These are phyloP conservation scores for Thelonectria discophora DNA, from an alignment of 2,329 filamentous ascomycete genomes.

Conservation along the genomic window DNA sequence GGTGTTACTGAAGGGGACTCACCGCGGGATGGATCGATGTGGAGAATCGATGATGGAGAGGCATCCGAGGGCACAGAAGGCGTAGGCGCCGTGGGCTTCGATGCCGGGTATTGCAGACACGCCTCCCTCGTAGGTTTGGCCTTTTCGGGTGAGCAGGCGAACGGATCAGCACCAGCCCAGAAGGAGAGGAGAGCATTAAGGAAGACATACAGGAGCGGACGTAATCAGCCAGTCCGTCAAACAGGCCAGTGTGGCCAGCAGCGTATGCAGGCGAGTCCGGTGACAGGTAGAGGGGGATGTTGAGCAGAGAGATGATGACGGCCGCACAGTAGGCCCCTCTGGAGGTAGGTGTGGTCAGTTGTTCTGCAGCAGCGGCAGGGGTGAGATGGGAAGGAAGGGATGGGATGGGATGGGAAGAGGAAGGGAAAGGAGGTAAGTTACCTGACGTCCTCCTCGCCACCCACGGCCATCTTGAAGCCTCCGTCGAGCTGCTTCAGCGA, in stretches of 20 bases:
- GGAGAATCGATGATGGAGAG: constrained; percentile 86
- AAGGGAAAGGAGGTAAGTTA: constrained; percentile 51
- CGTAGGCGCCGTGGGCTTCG: constrained; percentile 96
- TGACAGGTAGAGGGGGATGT: constrained; percentile 82
- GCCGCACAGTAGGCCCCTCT: constrained; percentile 93
- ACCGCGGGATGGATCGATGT: constrained; percentile 76
- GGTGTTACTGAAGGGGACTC: constrained; percentile 47
- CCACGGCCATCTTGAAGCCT: constrained; percentile 86
- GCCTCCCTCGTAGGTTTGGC: constrained; percentile 94
- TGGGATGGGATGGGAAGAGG: too few relatives aligned
- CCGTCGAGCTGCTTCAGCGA: constrained; percentile 86
- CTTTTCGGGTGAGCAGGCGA: constrained; percentile 53
- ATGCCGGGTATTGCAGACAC: constrained; percentile 85
- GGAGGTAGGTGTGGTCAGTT: too few relatives aligned
- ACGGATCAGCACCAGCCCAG: constrained; percentile 26
- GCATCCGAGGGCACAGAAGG: constrained; percentile 91
- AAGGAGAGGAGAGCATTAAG: constrained; percentile 21
- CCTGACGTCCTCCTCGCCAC: constrained; percentile 93
- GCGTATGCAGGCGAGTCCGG: constrained; percentile 73
- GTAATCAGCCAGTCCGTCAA: constrained; percentile 80
- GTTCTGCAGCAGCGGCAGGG: too few relatives aligned
- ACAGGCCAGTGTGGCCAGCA: constrained; percentile 70
- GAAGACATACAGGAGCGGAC: constrained; percentile 78
- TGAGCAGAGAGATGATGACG: constrained; percentile 82
- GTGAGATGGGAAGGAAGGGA: too few relatives aligned